A percentile compares a stretch with the other conserved stretches of the same genome.
Evolutionary conservation across 352 stramenopile species (phyloP).

Genomic region (Aphanomyces cochlioides): DNA sequence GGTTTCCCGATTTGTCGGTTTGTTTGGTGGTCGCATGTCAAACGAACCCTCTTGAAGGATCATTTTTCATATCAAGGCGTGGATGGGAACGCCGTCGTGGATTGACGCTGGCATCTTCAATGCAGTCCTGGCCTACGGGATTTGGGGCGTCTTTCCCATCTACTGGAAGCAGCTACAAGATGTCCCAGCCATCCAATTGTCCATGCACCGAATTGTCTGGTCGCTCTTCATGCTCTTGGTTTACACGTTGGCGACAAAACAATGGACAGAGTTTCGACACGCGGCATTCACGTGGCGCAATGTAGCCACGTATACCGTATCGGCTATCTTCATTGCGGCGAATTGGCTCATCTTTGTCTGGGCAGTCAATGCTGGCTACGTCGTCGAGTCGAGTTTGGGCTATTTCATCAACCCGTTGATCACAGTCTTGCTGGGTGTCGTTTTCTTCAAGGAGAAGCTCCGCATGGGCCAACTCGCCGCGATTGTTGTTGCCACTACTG

Average conservation of each 20-base stretch:
- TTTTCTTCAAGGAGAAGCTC: conserved; percentile 10
- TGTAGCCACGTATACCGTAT: not conserved
- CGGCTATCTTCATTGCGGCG: conserved; percentile 8
- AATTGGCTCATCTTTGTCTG: conserved; percentile 25
- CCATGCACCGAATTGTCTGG: conserved; percentile 13
- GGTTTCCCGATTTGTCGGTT: too few species aligned
- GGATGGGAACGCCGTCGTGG: too few species aligned
- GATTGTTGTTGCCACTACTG: conserved; percentile 7
- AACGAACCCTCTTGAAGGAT: too few species aligned
- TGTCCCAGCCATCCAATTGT: conserved; percentile 5
- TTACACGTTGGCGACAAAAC: not conserved
- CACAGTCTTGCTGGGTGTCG: conserved; percentile 19
- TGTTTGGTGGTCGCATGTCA: too few species aligned
- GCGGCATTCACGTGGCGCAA: not conserved
- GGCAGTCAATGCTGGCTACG: conserved; percentile 18
- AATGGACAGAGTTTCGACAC: not conserved
- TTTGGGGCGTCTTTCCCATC: conserved; percentile 19
- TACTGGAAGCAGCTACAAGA: conserved; percentile 2
- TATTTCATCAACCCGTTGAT: conserved; percentile 22
- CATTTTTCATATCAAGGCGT: too few species aligned
- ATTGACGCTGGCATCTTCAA: not conserved
- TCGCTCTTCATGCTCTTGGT: not conserved
- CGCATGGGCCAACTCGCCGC: not conserved
- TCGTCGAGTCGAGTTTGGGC: conserved; percentile 15
- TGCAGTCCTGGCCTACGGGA: not conserved